Base-by-base conservation (phyloP, 805 yeast species). In the Starmerella bombicola region DNA sequence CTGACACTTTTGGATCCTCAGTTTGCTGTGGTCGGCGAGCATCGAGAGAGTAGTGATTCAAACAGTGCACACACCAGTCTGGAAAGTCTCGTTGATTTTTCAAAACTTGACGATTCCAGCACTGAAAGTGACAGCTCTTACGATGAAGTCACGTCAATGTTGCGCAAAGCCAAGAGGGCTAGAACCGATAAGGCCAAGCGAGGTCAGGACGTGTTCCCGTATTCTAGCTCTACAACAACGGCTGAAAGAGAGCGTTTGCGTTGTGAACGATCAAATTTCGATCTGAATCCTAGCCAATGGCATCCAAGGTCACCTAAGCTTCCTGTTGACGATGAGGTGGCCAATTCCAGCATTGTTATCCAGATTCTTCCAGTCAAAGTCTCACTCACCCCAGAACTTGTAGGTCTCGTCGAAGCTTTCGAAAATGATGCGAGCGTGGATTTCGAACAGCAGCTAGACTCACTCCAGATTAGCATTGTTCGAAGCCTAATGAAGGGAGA, bases 391-490 rank as follows among this genome's bases (percentile, higher is more conserved):
- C 76, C 83, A 0, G 47, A 52, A 0, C 60, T 72, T 0, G 17
- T 74, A 0, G 55, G 57, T 4, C 53, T 67, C 1, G 22, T 73
- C 0, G 59, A 68, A 1, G 60, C 58, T 1, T 50, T 75, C 25
- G 35, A 61, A 1, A 58, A 58, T 3, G 57, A 59, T 1, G 49
- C 64, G 19, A 58, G 57, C 15, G 61, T 63, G 13, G 62, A 69
- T 2, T 54, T 75, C 25, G 68, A 67, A 8, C 63, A 67, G 10
- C 63, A 74, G 4, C 61, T 85, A 50, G 95, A 86, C 56, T 56
- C 57, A 15, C 59, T 84, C 13, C 93, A 86, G 44, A 56, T 72
- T 15, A 71, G 73, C 8, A 70, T 79, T 2, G 65, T 81, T 10
- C 57, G 59, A 25, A 59, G 62, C 7, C 56, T 81, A 20, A 59